Percentiles rank a stretch among this genome's conserved stretches.
Evolutionary conservation across 139 green algal genomes (phyloP).

Genomic region (Pleodorina starrii): DNA sequence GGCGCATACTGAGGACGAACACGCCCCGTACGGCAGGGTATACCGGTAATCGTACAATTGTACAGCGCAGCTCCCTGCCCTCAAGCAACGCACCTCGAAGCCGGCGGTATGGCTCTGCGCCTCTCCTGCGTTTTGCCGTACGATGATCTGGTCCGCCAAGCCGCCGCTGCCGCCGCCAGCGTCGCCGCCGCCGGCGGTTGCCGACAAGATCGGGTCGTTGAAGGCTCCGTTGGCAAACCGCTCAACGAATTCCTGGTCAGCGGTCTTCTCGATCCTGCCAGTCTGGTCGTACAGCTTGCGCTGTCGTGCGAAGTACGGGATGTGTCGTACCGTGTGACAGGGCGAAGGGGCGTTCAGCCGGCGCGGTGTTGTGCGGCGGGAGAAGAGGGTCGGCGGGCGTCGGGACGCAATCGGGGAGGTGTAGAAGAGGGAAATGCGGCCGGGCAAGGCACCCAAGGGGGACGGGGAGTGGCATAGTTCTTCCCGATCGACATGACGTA

Average conservation of each 20-base stretch:
- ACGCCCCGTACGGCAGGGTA: too few species aligned
- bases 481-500: too few species aligned
- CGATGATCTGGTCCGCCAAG: conserved; percentile 76
- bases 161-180: not conserved
- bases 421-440: too few species aligned
- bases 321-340: not conserved
- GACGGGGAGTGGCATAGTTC: too few species aligned
- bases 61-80: too few species aligned
- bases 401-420: too few species aligned
- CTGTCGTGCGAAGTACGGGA: conserved; percentile 53
- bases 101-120: conserved; percentile 77
- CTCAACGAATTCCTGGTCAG: conserved; percentile 89
- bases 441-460: too few species aligned
- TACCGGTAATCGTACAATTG: too few species aligned
- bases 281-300: conserved; percentile 84
- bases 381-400: too few species aligned
- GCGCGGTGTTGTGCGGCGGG: too few species aligned
- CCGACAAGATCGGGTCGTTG: not conserved
- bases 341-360: too few species aligned
- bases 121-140: conserved; percentile 62
- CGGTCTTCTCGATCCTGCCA: conserved; percentile 73
- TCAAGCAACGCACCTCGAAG: conserved; percentile 85
- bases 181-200: not conserved
- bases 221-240: conserved; percentile 79
- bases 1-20: too few species aligned